Conservation (phyloP, 768 basidiomycete species). For the Coprinellus micaceus region DNA sequence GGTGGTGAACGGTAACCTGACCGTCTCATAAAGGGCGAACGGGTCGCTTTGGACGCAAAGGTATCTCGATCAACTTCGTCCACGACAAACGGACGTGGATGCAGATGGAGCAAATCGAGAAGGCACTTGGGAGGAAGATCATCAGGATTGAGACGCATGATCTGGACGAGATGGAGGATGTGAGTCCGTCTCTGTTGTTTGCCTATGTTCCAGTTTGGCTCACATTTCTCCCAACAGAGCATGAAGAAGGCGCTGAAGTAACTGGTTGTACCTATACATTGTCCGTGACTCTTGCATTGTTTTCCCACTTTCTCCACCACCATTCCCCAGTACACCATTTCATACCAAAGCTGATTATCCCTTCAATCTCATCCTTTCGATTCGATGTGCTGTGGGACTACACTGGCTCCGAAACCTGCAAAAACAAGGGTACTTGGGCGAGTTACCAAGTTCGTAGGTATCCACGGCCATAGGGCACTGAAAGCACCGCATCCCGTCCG, state of each 20-base stretch:
- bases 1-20: not conserved
- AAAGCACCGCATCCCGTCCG: constrained; percentile 56
- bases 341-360: too few relatives aligned
- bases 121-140: constrained; percentile 72
- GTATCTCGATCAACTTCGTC: constrained; percentile 96
- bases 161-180: constrained; percentile 92
- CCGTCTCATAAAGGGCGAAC: constrained; percentile 68
- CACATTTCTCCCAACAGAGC: constrained; percentile 41
- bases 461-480: constrained; percentile 34
- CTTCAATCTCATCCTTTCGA: too few relatives aligned
- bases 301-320: too few relatives aligned
- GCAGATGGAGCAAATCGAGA: constrained; percentile 86
- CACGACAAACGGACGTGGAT: constrained; percentile 84
- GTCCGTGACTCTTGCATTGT: too few relatives aligned
- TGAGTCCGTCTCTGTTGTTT: constrained; percentile 23
- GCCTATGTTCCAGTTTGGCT: constrained; percentile 1
- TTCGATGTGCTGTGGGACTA: too few relatives aligned
- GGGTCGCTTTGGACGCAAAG: constrained; percentile 95
- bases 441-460: constrained; percentile 15
- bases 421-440: constrained; percentile 10
- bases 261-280: not conserved
- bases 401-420: too few relatives aligned
- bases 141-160: constrained; percentile 85
- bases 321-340: too few relatives aligned
- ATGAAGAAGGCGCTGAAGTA: constrained; percentile 81